phyloP scores from a whole-genome alignment of 1,139 yeast genomes.

The Lodderomyces theae region DNA sequence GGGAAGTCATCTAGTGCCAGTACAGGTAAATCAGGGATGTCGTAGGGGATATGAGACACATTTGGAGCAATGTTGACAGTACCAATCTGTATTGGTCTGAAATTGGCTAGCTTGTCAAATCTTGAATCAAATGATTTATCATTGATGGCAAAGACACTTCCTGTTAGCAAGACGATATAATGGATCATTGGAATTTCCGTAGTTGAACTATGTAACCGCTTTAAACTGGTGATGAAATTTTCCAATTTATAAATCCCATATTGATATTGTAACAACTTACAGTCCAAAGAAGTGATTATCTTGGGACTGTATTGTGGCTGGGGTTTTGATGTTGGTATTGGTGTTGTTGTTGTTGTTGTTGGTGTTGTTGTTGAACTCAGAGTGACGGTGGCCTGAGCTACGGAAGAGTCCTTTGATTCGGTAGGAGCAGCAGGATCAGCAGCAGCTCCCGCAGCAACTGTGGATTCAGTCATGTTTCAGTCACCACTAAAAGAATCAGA shows the following conservation, averaged over 20 bases:
- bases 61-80: constrained; percentile 33
- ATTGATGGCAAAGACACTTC: constrained; percentile 48
- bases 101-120: constrained; percentile 42
- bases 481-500: neutral
- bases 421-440: too few species aligned
- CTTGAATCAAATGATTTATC: constrained; percentile 44
- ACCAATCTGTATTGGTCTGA: constrained; percentile 33
- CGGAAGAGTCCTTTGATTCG: neutral
- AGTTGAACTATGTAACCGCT: constrained; percentile 10
- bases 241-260: constrained; percentile 38
- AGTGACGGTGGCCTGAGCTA: neutral
- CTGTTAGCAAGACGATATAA: constrained; percentile 38
- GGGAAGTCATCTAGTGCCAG: constrained; percentile 35
- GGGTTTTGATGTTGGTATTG: neutral
- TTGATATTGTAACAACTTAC: constrained; percentile 35
- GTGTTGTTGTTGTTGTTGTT: neutral
- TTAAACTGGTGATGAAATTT: constrained; percentile 20
- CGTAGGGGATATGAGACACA: constrained; percentile 43
- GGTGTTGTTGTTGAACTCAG: neutral
- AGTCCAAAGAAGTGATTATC: constrained; percentile 15
- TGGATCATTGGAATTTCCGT: constrained; percentile 29
- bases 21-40: constrained; percentile 30
- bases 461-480: constrained; percentile 1
- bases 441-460: neutral
- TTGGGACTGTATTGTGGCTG: constrained; percentile 6